Conservation (phyloP, 805 yeast species). For the Yarrowia deformans region DNA sequence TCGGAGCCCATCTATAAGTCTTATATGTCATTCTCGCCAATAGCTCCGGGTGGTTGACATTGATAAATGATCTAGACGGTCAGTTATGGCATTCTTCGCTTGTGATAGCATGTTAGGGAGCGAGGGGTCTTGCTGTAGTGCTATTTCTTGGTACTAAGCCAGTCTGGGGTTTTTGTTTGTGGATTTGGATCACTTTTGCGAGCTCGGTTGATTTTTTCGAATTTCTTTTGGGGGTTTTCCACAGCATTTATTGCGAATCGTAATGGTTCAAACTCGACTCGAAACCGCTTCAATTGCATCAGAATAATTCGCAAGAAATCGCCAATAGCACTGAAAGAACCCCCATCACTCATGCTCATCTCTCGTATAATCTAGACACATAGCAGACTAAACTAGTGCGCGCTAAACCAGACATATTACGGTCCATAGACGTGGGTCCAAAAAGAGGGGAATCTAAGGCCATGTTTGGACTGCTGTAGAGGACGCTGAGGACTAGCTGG, state of each 20-base stretch:
- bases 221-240: no score
- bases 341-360: no score
- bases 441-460: constrained; percentile 21
- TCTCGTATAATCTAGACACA: constrained; percentile 28
- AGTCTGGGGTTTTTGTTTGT: constrained; percentile 12
- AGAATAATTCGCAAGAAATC: no score
- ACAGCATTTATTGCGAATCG: no score
- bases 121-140: constrained; percentile 21
- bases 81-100: constrained; percentile 24
- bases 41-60: constrained; percentile 3
- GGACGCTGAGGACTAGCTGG: neutral
- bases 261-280: no score
- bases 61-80: constrained; percentile 30
- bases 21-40: neutral
- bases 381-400: constrained; percentile 3
- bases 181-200: neutral
- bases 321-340: no score
- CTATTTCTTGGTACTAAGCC: neutral
- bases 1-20: constrained; percentile 5
- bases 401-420: constrained; percentile 6
- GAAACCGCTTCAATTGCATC: no score
- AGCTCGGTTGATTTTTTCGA: no score
- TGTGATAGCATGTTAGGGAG: constrained; percentile 1
- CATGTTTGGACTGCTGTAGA: neutral
- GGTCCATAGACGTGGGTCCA: constrained; percentile 8